Base-by-base conservation (phyloP, 805 yeast genomes). In the Spathaspora arborariae region DNA sequence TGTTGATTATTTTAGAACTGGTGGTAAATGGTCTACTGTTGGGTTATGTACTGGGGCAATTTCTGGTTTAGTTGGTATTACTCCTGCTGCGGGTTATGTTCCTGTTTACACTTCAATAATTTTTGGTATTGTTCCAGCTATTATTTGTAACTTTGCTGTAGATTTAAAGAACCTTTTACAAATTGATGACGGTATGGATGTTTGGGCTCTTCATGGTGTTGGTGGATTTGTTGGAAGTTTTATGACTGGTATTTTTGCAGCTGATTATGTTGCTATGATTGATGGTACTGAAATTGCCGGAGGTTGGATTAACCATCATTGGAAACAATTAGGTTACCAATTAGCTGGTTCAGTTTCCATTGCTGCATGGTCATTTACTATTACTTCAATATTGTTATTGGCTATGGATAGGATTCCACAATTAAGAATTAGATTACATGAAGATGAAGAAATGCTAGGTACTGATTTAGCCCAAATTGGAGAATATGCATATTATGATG, bases 11-110 rank as follows among this genome's bases (percentile, higher is more conserved):
- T 80, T 84, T 68, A 74, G 96, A 76, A 81, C 84, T 48, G 92
- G 94, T 49, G 85, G 84, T 48, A 87, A 88, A 63, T 89, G 95
- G 92, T 88, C 96, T 47, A 83, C 96, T 21, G 90, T 89, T 45
- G 97, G 97, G 54, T 78, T 92, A 67, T 90, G 98, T 68, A 84
- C 90, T 45, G 99, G 99, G 60, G 85, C 90, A 50, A 81, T 94
- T 64, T 86, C 96, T 27, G 99, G 98, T 52, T 79, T 92, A 51
- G 97, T 94, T 42, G 94, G 94, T 62, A 84, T 92, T 52, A 92
- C 98, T 2, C 98, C 99, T 41, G 97, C 92, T 52, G 97, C 98
- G 18, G 98, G 97, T 53, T 91, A 74, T 62, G 96, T 92, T 43
- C 97, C 97, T 47, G 82, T 92, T 48, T 92, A 91, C 81, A 81